Evolutionary conservation across 169 alveolate genomes (phyloP).

Genomic region (Eimeria necatrix): DNA sequence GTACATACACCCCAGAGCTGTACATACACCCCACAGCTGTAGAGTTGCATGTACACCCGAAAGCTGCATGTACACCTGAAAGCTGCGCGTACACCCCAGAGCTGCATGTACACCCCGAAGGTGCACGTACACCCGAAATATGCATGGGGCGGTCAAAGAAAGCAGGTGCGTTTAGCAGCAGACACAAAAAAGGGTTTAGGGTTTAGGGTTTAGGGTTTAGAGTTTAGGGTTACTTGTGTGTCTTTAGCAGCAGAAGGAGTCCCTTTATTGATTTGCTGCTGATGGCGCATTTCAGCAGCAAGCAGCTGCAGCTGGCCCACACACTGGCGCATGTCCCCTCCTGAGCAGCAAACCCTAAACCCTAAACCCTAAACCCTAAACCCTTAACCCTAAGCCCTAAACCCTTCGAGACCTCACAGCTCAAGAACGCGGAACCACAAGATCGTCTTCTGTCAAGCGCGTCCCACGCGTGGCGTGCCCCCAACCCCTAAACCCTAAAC

Average conservation of each 20-base stretch:
- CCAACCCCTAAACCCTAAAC: constrained; percentile 5
- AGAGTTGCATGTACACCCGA: too few species aligned
- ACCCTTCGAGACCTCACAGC: background rate
- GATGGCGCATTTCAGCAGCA: background rate
- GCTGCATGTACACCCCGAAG: too few species aligned
- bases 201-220: background rate
- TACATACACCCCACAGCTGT: too few species aligned
- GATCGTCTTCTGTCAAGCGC: too few species aligned
- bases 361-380: too few species aligned
- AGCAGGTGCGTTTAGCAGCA: background rate
- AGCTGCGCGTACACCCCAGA: too few species aligned
- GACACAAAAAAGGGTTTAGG: background rate
- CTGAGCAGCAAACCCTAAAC: constrained; percentile 15
- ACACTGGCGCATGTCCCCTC: constrained; percentile 62
- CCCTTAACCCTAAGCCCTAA: background rate
- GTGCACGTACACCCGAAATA: too few species aligned
- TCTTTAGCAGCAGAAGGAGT: background rate
- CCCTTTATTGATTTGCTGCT: background rate
- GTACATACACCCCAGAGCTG: too few species aligned
- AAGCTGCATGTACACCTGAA: too few species aligned
- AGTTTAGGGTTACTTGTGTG: background rate
- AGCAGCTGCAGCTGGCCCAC: constrained; percentile 11
- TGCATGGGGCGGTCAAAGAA: too few species aligned
- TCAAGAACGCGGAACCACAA: background rate
- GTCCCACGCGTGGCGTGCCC: too few species aligned